Conservation (phyloP, 1,139 yeast species). For the Nakaseomyces uthaithaninus region DNA sequence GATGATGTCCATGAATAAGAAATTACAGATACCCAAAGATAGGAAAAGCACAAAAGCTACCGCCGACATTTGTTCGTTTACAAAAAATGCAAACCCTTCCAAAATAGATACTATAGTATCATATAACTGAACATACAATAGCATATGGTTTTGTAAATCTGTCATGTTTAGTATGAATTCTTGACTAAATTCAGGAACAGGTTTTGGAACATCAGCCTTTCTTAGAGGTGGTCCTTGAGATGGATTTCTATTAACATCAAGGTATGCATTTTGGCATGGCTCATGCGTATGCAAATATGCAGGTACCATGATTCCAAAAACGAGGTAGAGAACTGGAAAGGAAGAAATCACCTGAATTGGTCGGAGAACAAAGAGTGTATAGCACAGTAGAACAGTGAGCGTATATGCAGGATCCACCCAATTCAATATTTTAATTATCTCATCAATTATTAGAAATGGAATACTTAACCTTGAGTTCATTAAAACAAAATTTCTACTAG, state of each 20-base stretch:
- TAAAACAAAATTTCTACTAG: constrained; percentile 61
- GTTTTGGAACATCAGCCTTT: constrained; percentile 50
- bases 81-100: constrained; percentile 54
- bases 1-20: constrained; percentile 33
- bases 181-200: constrained; percentile 70
- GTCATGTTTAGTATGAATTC: constrained; percentile 74
- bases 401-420: constrained; percentile 66
- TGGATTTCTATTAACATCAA: constrained; percentile 46
- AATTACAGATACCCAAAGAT: constrained; percentile 30
- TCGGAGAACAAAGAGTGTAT: constrained; percentile 52
- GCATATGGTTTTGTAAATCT: constrained; percentile 77
- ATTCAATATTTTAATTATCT: constrained; percentile 42
- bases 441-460: constrained; percentile 53
- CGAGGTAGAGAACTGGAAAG: constrained; percentile 47
- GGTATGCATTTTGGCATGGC: constrained; percentile 28
- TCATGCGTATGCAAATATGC: constrained; percentile 45
- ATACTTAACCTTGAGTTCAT: constrained; percentile 57
- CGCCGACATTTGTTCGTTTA: constrained; percentile 56
- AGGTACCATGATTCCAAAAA: constrained; percentile 58
- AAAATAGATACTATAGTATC: constrained; percentile 48
- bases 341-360: constrained; percentile 49
- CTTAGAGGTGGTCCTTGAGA: constrained; percentile 47
- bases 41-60: constrained; percentile 39
- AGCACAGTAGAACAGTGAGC: constrained; percentile 46
- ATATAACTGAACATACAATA: constrained; percentile 55